Conservation (phyloP, 169 alveolate genomes). For the Plasmodium sp. region DNA sequence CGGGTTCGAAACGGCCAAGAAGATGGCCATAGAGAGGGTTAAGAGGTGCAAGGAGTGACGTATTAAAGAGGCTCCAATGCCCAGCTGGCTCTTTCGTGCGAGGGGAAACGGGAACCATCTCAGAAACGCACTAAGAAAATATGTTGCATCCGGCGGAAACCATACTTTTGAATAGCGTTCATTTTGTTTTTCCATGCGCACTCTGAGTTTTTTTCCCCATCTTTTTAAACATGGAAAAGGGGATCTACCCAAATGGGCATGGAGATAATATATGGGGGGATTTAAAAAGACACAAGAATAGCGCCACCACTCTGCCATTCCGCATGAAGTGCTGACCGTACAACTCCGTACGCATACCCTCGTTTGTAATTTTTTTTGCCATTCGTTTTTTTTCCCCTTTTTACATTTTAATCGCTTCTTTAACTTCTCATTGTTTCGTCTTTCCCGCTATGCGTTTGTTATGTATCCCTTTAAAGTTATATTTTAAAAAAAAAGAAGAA, state of each 20-base stretch:
- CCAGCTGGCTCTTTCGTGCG: not conserved
- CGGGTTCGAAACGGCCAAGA: constrained; percentile 72
- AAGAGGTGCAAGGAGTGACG: constrained; percentile 6
- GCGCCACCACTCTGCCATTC: not conserved
- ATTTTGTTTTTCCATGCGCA: not conserved
- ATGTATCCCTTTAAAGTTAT: not conserved
- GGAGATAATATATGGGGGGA: not conserved
- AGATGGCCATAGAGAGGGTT: constrained; percentile 61
- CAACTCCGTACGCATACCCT: not conserved
- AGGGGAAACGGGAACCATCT: not conserved
- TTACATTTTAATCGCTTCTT: not conserved
- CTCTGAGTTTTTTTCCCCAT: not conserved
- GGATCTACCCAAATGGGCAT: not conserved
- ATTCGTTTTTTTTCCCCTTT: not conserved
- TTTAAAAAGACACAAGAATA: not conserved
- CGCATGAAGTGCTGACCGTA: not conserved
- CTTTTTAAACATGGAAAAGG: not conserved
- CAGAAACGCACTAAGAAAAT: not conserved
- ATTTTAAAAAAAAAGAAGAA: not conserved
- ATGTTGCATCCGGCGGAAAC: not conserved
- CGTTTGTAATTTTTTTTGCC: not conserved
- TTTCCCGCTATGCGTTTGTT: not conserved
- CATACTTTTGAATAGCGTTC: not conserved
- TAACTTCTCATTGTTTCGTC: not conserved
- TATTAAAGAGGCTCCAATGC: not conserved